phyloP scores from a whole-genome alignment of 257 asterid species.

The Verbascum thapsus region DNA sequence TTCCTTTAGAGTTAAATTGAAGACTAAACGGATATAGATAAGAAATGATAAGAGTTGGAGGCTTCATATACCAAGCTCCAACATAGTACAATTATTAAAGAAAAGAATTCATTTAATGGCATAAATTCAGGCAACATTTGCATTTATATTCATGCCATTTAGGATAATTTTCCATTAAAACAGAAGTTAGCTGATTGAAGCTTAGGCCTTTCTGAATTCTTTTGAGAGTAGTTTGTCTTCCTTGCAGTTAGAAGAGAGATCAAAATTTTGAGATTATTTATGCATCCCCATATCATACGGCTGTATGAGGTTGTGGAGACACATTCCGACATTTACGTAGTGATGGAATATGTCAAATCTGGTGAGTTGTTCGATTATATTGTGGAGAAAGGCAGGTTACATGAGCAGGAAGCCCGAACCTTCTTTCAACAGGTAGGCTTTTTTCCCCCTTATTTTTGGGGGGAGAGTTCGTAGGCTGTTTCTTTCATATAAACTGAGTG shows the following conservation, averaged over 20 bases:
- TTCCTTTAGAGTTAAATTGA: not conserved
- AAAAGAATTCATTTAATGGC: not conserved
- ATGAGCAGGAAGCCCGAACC: conserved; percentile 84
- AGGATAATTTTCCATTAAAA: conserved; percentile 13
- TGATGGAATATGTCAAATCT: conserved; percentile 88
- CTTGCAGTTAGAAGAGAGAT: conserved; percentile 90
- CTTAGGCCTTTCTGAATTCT: conserved; percentile 15
- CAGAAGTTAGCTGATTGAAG: conserved; percentile 10
- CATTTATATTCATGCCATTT: conserved; percentile 16
- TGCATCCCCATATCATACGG: conserved; percentile 95
- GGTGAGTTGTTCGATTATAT: conserved; percentile 95
- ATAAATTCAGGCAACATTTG: conserved; percentile 1
- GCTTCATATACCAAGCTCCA: conserved; percentile 4
- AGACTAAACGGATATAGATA: too few species aligned
- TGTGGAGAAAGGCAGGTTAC: conserved; percentile 90
- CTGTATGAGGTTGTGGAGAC: conserved; percentile 97
- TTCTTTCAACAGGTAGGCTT: conserved; percentile 83
- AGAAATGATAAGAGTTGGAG: not conserved
- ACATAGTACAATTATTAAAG: not conserved
- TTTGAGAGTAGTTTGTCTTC: conserved; percentile 25
- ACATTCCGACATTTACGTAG: conserved; percentile 77
- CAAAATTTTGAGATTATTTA: conserved; percentile 82
- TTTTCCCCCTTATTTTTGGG: not conserved
- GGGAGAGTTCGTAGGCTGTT: conserved; percentile 7
- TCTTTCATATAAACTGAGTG: conserved; percentile 22